Conservation (phyloP, 139 green algal genomes). For the Mychonastes homosphaera region DNA sequence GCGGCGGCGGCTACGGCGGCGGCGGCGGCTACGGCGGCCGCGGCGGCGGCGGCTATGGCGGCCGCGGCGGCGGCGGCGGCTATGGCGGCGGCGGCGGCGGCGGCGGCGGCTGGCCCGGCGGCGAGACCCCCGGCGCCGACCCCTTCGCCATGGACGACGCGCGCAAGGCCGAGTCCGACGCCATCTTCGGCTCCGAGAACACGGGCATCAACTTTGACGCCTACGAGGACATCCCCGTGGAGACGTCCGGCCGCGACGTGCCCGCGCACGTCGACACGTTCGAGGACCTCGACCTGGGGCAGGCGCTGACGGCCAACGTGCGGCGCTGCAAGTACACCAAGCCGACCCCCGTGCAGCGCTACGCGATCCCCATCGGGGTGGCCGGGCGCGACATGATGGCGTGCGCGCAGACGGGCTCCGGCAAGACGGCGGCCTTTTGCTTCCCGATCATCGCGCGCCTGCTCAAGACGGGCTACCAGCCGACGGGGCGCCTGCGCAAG, state of each 20-base stretch:
- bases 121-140: no score
- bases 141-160: slow-evolving; percentile 45
- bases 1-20: slow-evolving; percentile 17
- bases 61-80: slow-evolving; percentile 25
- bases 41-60: slow-evolving; percentile 28
- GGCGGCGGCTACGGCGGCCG: slow-evolving; percentile 11
- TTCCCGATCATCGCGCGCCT: slow-evolving; percentile 96
- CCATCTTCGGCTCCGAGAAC: slow-evolving; percentile 76
- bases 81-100: slow-evolving; percentile 31
- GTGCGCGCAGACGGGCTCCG: slow-evolving; percentile 90
- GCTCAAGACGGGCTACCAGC: slow-evolving; percentile 50
- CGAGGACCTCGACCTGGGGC: slow-evolving; percentile 68
- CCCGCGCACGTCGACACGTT: slow-evolving; percentile 76
- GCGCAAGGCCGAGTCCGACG: slow-evolving; percentile 50
- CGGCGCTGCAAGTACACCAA: slow-evolving; percentile 93
- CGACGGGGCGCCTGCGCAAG: slow-evolving; percentile 33
- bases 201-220: slow-evolving; percentile 97
- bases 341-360: slow-evolving; percentile 93
- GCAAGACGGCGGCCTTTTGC: slow-evolving; percentile 98
- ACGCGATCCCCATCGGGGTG: slow-evolving; percentile 93
- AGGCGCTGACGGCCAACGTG: slow-evolving; percentile 77
- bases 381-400: slow-evolving; percentile 92
- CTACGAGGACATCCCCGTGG: slow-evolving; percentile 98
- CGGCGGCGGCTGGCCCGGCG: slow-evolving; percentile 21
- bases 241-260: slow-evolving; percentile 71